Conservation (phyloP, 73 alveolate genomes). For the Paramecium biaurelia region DNA sequence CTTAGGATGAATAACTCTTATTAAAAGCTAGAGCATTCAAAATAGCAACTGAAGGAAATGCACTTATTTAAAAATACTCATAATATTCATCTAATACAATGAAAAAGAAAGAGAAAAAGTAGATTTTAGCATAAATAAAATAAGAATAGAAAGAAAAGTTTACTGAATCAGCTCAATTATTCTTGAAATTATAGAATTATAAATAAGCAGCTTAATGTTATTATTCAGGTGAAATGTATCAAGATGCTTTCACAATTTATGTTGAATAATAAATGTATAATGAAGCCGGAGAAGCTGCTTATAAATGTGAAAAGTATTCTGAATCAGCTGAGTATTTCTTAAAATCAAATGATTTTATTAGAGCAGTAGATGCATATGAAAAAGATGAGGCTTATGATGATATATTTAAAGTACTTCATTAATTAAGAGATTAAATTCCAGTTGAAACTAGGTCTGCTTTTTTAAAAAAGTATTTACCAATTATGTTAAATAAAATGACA, state of each 20-base stretch:
- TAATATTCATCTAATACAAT: background rate
- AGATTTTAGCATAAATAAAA: conserved; percentile 48
- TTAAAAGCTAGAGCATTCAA: conserved; percentile 72
- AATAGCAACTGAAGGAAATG: conserved; percentile 72
- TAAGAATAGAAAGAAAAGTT: conserved; percentile 47
- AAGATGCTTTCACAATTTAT: conserved; percentile 71
- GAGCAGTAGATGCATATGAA: conserved; percentile 63
- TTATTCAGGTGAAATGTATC: conserved; percentile 72
- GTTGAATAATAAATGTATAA: conserved; percentile 48
- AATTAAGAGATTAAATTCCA: conserved; percentile 70
- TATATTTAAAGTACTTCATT: conserved; percentile 66
- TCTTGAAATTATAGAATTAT: conserved; percentile 46
- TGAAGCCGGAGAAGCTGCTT: conserved; percentile 85
- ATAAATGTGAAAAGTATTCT: conserved; percentile 43
- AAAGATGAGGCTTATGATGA: conserved; percentile 53
- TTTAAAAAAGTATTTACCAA: conserved; percentile 76
- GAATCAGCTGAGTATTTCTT: conserved; percentile 63
- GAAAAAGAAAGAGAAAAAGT: conserved; percentile 54
- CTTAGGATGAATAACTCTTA: conserved; percentile 69
- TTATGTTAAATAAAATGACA: conserved; percentile 68
- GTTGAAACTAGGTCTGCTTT: conserved; percentile 70
- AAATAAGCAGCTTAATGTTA: conserved; percentile 84
- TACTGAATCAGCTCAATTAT: conserved; percentile 70
- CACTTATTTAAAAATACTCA: conserved; percentile 53
- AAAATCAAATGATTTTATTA: conserved; percentile 40